A percentile compares a stretch with the other conserved stretches of the same genome.
These are phyloP conservation scores for Saccharomycopsis hybrid DNA, from an alignment of 1,139 yeast genomes.

Conservation along the genomic window DNA sequence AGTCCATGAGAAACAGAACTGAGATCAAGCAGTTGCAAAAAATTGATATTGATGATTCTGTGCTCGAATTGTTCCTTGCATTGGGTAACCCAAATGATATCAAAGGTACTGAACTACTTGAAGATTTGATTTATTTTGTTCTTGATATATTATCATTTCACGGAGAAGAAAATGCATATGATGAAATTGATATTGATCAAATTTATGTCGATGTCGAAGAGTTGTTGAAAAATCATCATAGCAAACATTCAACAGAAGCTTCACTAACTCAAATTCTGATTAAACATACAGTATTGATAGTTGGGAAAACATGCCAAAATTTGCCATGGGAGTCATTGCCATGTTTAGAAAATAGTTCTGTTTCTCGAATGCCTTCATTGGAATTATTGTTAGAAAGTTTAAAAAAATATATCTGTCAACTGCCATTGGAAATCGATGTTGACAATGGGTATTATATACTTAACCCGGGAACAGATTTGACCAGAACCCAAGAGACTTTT, in stretches of 20 bases:
- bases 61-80: slow-evolving; percentile 47
- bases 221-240: slow-evolving; percentile 32
- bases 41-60: slow-evolving; percentile 42
- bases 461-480: slow-evolving; percentile 78
- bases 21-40: slow-evolving; percentile 2
- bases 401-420: too few species aligned
- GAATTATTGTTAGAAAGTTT: slow-evolving; percentile 40
- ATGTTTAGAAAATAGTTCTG: slow-evolving; percentile 45
- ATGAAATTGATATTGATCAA: slow-evolving; percentile 54
- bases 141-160: slow-evolving; percentile 55
- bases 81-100: slow-evolving; percentile 34
- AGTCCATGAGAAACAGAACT: not conserved
- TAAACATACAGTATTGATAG: slow-evolving; percentile 60
- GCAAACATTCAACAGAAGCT: too few species aligned
- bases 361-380: slow-evolving; percentile 74
- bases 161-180: slow-evolving; percentile 60
- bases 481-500: slow-evolving; percentile 60
- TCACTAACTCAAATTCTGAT: slow-evolving; percentile 14
- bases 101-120: slow-evolving; percentile 38
- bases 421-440: too few species aligned
- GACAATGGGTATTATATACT: slow-evolving; percentile 59
- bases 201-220: slow-evolving; percentile 47
- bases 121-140: slow-evolving; percentile 59
- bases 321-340: slow-evolving; percentile 90
- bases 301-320: slow-evolving; percentile 54